Evolutionary conservation across 208 protist species (phyloP).

Genomic region (Phytomonas serpens): DNA sequence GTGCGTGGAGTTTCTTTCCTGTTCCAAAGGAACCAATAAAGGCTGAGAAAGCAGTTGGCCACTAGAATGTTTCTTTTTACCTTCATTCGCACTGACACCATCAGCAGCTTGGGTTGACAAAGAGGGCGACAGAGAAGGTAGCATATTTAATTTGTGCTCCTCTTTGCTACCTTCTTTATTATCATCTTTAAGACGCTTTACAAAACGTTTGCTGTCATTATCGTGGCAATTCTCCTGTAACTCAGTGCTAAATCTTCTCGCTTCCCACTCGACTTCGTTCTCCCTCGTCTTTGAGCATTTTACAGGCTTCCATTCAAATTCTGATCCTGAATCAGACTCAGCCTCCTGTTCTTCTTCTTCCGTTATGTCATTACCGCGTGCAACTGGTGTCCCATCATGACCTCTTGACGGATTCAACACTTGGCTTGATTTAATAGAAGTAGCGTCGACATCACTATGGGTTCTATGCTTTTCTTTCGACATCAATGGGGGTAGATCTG

Average conservation of each 20-base stretch:
- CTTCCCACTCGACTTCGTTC: neutral
- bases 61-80: neutral
- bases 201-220: neutral
- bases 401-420: neutral
- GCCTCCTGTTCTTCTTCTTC: neutral
- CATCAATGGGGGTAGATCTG: neutral
- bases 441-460: neutral
- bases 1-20: neutral
- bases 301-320: constrained; percentile 1
- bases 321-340: neutral
- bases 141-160: neutral
- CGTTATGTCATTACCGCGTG: neutral
- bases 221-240: neutral
- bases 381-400: neutral
- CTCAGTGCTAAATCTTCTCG: neutral
- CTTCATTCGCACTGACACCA: neutral
- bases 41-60: neutral
- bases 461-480: neutral
- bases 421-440: neutral
- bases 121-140: neutral
- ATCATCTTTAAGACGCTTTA: neutral
- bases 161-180: neutral
- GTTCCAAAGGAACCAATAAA: neutral
- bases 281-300: neutral
- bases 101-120: neutral